Conservation (phyloP, 148 eudicot species). For the Oxyria digyna region DNA sequence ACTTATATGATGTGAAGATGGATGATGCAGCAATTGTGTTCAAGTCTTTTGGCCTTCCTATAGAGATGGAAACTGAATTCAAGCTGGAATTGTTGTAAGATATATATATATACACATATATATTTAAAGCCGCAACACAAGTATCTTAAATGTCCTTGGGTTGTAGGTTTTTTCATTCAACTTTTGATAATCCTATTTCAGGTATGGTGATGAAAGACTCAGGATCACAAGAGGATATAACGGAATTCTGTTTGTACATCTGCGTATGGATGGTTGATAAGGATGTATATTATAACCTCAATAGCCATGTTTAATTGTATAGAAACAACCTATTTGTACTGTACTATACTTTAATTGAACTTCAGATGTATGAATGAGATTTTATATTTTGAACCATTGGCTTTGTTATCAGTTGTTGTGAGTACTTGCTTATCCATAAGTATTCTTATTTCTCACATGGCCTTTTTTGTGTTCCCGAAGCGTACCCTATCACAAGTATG, state of each 20-base stretch:
- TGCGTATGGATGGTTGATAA: slow-evolving; percentile 24
- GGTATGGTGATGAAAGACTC: slow-evolving; percentile 69
- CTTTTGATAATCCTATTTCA: slow-evolving; percentile 14
- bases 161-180: not conserved
- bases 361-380: too few relatives aligned
- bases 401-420: too few relatives aligned
- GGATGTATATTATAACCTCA: not conserved
- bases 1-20: slow-evolving; percentile 60
- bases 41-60: slow-evolving; percentile 72
- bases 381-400: too few relatives aligned
- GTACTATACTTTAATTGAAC: not conserved
- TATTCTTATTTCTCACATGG: too few relatives aligned
- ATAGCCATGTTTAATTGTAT: not conserved
- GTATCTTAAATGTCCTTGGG: not conserved
- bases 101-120: not conserved
- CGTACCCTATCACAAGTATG: too few relatives aligned
- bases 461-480: too few relatives aligned
- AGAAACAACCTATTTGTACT: not conserved
- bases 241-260: slow-evolving; percentile 63
- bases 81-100: slow-evolving; percentile 70
- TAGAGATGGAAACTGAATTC: slow-evolving; percentile 61
- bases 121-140: too few relatives aligned
- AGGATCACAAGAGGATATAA: slow-evolving; percentile 75
- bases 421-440: too few relatives aligned
- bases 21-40: slow-evolving; percentile 74